Percentiles rank a stretch among this genome's conserved stretches.
Conservation (phyloP, 2,329 filamentous ascomycete species). For the Aspergillus candidus region DNA sequence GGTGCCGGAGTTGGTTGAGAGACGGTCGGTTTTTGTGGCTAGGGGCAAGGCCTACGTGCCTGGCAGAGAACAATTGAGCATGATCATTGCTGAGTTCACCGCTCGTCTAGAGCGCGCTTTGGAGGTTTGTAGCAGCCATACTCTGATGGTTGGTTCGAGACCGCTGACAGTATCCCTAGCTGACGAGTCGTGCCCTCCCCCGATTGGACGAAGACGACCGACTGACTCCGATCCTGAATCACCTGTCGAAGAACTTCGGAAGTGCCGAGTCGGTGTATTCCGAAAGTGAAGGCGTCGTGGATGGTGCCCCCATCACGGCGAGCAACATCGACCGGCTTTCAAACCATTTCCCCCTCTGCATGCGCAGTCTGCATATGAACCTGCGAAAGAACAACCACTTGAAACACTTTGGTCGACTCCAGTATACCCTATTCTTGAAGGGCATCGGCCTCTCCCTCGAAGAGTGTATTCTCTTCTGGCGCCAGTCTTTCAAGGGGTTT, state of each 20-base stretch:
- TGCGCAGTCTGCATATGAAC: constrained; percentile 82
- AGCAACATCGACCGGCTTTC: constrained; percentile 73
- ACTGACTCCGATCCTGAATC: constrained; percentile 65
- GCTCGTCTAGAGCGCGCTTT: constrained; percentile 71
- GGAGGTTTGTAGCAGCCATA: constrained; percentile 54
- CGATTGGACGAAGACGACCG: constrained; percentile 95
- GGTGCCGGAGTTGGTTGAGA: constrained; percentile 84
- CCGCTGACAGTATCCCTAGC: constrained; percentile 40
- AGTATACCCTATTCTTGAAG: constrained; percentile 95
- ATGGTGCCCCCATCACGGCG: constrained; percentile 69
- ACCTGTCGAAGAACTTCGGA: constrained; percentile 93
- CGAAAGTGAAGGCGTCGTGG: constrained; percentile 56
- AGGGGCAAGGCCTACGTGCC: constrained; percentile 89
- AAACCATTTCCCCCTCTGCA: constrained; percentile 82
- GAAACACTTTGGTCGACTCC: constrained; percentile 86
- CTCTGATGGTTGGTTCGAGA: constrained; percentile 5
- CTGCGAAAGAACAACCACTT: constrained; percentile 83
- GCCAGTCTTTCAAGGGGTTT: constrained; percentile 73
- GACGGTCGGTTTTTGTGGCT: constrained; percentile 67
- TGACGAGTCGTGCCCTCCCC: constrained; percentile 85
- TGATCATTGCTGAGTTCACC: constrained; percentile 85
- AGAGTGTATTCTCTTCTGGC: constrained; percentile 89
- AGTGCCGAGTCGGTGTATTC: constrained; percentile 81
- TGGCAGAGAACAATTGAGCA: constrained; percentile 74
- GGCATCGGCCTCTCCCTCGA: constrained; percentile 89